These are phyloP conservation scores for Thymus quinquecostatus DNA, from an alignment of 257 asterid genomes.

Conservation along the genomic window DNA sequence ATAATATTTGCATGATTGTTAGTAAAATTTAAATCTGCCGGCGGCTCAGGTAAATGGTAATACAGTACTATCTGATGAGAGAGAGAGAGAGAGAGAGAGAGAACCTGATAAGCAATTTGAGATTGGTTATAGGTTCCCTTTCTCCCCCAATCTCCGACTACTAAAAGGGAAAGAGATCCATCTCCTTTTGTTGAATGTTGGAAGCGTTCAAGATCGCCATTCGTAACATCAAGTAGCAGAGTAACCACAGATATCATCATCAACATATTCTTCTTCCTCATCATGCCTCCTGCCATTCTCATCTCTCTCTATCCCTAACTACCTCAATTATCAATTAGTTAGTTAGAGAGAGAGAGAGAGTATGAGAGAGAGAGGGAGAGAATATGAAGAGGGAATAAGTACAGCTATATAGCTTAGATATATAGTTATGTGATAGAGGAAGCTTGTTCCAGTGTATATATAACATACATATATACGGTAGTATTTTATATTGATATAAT, in stretches of 20 bases:
- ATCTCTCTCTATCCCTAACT: neutral
- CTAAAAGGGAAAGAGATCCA: slow-evolving; percentile 53
- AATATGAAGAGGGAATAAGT: neutral
- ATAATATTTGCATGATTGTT: no score
- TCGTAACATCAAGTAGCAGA: neutral
- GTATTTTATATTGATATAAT: neutral
- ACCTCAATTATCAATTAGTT: no score
- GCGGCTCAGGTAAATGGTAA: no score
- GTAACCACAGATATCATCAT: neutral
- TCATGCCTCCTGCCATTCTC: neutral
- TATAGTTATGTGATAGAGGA: no score
- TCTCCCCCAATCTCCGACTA: slow-evolving; percentile 85
- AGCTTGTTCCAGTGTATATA: no score
- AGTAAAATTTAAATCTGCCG: no score
- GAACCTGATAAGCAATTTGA: slow-evolving; percentile 58
- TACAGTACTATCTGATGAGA: no score
- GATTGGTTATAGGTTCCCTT: slow-evolving; percentile 62
- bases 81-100: no score
- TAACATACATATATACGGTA: no score
- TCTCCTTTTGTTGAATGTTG: slow-evolving; percentile 43
- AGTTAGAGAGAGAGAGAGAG: neutral
- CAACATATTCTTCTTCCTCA: neutral
- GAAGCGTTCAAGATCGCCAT: slow-evolving; percentile 41
- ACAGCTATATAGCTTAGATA: no score
- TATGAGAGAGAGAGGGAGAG: neutral